phyloP scores from a whole-genome alignment of 2,329 filamentous ascomycete species.

The Botrytis tulipae region DNA sequence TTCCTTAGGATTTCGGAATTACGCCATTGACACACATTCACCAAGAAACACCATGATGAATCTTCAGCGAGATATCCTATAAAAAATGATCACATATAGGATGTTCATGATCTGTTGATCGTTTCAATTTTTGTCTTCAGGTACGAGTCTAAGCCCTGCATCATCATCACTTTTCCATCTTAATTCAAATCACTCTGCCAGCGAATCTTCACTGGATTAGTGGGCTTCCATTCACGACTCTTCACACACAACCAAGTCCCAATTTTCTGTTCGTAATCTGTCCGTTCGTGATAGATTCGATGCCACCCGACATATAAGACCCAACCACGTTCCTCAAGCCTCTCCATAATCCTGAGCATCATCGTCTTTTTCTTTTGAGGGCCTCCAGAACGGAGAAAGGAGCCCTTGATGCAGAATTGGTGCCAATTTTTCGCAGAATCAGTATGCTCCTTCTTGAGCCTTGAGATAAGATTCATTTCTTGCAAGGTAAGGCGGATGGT shows the following conservation, averaged over 20 bases:
- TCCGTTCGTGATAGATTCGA: background rate
- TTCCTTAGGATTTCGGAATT: background rate
- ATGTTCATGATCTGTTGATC: background rate
- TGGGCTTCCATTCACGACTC: constrained; percentile 15
- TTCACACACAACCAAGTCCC: constrained; percentile 19
- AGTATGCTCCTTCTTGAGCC: background rate
- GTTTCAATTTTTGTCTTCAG: background rate
- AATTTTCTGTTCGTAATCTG: background rate
- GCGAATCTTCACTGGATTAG: constrained; percentile 1
- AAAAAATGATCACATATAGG: accelerated
- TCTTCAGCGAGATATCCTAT: background rate
- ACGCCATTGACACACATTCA: too few species aligned
- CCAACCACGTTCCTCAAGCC: constrained; percentile 19
- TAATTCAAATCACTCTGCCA: background rate
- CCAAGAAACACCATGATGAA: too few species aligned
- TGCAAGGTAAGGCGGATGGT: constrained; percentile 11
- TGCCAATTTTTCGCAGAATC: background rate
- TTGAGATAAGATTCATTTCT: constrained; percentile 9
- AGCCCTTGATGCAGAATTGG: background rate
- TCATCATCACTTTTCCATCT: background rate
- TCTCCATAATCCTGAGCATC: constrained; percentile 15
- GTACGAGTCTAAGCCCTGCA: background rate
- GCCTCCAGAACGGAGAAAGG: background rate
- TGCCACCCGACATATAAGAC: background rate
- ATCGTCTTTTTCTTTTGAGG: background rate